Percentiles rank a stretch among this genome's conserved stretches.
These are phyloP conservation scores for Clavispora santaluciae DNA, from an alignment of 805 yeast genomes.

Conservation along the genomic window DNA sequence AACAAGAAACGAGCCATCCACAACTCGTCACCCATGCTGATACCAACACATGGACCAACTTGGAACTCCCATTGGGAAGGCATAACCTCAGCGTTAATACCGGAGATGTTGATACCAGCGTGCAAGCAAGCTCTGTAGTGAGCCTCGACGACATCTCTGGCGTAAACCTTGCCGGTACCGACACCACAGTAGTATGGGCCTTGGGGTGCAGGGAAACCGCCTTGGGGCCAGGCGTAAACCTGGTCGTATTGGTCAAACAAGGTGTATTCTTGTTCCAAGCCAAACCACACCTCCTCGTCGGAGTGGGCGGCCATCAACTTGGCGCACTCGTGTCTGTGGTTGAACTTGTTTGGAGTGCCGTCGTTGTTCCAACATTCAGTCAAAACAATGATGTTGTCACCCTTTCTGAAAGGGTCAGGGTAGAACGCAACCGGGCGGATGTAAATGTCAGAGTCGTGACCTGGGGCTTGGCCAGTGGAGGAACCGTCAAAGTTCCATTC, in stretches of 20 bases:
- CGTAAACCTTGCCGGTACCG: conserved; percentile 96
- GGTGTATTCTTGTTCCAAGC: conserved; percentile 98
- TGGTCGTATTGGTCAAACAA: conserved; percentile 85
- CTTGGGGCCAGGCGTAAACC: conserved; percentile 98
- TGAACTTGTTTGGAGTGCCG: conserved; percentile 97
- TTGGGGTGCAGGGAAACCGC: conserved; percentile 99
- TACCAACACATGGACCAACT: conserved; percentile 97
- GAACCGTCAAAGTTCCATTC: conserved; percentile 99
- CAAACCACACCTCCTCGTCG: conserved; percentile 88
- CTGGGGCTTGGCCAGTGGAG: conserved; percentile 98
- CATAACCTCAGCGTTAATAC: conserved; percentile 99
- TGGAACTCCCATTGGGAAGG: conserved; percentile 99
- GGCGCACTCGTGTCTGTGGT: conserved; percentile 96
- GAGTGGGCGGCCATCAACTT: conserved; percentile 91
- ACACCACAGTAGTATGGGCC: conserved; percentile 99
- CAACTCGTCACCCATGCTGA: conserved; percentile 93
- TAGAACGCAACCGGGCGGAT: conserved; percentile 93
- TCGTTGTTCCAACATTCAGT: conserved; percentile 98
- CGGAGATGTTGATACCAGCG: conserved; percentile 86
- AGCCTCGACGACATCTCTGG: conserved; percentile 97
- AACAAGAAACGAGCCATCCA: conserved; percentile 94
- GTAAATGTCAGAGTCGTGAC: conserved; percentile 92
- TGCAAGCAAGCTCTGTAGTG: conserved; percentile 97
- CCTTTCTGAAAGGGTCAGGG: conserved; percentile 97
- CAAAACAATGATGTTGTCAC: conserved; percentile 91